phyloP scores from a whole-genome alignment of 2,329 filamentous ascomycete species.

The Grosmannia penicillata region DNA sequence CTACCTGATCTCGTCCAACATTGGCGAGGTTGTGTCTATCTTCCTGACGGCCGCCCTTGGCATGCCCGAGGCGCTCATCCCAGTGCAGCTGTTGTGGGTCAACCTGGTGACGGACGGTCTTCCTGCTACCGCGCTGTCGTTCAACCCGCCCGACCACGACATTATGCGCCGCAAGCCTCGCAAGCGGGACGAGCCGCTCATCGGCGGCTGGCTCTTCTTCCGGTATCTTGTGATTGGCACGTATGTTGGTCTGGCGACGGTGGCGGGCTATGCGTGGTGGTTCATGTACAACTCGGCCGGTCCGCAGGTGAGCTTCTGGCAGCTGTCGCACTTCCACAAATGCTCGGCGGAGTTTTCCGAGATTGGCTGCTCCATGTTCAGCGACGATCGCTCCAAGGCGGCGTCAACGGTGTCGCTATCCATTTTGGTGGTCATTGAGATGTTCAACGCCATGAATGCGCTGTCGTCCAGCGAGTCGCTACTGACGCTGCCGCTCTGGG shows the following conservation, averaged over 20 bases:
- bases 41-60: conserved; percentile 92
- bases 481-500: conserved; percentile 86
- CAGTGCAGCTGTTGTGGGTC: conserved; percentile 96
- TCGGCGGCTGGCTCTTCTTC: conserved; percentile 94
- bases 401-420: conserved; percentile 89
- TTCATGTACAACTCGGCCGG: conserved; percentile 92
- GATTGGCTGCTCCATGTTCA: conserved; percentile 87
- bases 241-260: conserved; percentile 88
- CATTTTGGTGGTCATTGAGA: conserved; percentile 91
- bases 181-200: conserved; percentile 83
- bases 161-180: conserved; percentile 88
- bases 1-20: conserved; percentile 97
- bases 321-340: conserved; percentile 85
- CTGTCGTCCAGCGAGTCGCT: conserved; percentile 91
- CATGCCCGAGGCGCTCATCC: conserved; percentile 94
- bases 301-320: conserved; percentile 80
- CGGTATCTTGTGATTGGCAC: conserved; percentile 91
- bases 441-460: conserved; percentile 98
- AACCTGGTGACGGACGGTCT: conserved; percentile 96
- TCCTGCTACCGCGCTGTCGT: conserved; percentile 87
- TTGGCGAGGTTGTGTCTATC: conserved; percentile 96
- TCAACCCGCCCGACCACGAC: conserved; percentile 97
- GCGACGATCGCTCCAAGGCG: conserved; percentile 69
- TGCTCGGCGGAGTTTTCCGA: conserved; percentile 76
- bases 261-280: conserved; percentile 98